These are phyloP conservation scores for Pilobolus umbonatus DNA, from an alignment of 192 early-diverging fungal species.

Conservation along the genomic window DNA sequence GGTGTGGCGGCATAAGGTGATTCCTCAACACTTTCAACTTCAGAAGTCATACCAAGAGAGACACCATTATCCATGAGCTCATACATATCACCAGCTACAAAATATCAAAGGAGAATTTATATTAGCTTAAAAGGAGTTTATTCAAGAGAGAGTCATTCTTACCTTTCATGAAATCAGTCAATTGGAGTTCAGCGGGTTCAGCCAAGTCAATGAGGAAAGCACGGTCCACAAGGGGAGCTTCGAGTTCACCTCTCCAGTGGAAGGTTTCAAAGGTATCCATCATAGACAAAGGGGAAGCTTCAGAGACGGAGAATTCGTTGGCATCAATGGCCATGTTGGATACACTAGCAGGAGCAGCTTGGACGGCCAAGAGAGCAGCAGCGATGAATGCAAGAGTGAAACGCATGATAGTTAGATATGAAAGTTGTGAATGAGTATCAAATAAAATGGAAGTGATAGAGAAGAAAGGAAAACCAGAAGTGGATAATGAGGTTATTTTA, in stretches of 20 bases:
- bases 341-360: constrained; percentile 4
- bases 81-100: constrained; percentile 9
- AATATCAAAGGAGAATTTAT: not conserved
- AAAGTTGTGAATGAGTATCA: not conserved
- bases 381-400: constrained; percentile 22
- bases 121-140: not conserved
- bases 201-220: not conserved
- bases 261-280: constrained; percentile 6
- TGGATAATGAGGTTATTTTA: not conserved
- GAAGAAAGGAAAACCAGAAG: not conserved
- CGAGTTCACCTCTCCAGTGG: not conserved
- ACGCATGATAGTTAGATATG: constrained; percentile 12
- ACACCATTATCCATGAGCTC: constrained; percentile 8
- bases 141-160: not conserved
- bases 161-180: constrained; percentile 5
- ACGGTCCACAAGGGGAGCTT: not conserved
- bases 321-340: constrained; percentile 1
- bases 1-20: not conserved
- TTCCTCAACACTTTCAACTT: not conserved
- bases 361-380: constrained; percentile 11
- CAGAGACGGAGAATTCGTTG: not conserved
- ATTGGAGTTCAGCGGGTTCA: constrained; percentile 1
- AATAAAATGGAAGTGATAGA: too few relatives aligned
- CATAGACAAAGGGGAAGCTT: not conserved
- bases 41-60: constrained; percentile 2